These are phyloP conservation scores for Apiospora pterosperma DNA, from an alignment of 2,329 filamentous ascomycete species.

Conservation along the genomic window DNA sequence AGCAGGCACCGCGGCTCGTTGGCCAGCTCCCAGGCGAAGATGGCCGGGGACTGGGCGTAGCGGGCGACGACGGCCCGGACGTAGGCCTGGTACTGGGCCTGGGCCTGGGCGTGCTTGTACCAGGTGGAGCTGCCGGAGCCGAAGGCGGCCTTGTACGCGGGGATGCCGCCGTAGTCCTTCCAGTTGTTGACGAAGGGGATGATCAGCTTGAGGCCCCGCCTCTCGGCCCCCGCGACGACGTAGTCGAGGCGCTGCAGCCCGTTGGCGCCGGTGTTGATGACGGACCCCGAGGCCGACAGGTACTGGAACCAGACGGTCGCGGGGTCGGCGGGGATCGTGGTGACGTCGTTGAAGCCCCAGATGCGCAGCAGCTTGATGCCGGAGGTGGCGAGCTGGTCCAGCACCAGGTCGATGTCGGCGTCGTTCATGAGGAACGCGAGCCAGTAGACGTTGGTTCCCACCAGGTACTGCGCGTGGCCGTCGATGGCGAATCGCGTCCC, in stretches of 20 bases:
- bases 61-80: conserved; percentile 44
- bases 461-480: conserved; percentile 39
- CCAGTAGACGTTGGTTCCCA: conserved; percentile 54
- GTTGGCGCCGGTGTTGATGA: conserved; percentile 62
- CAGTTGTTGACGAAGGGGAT: conserved; percentile 68
- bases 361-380: conserved; percentile 57
- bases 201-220: conserved; percentile 58
- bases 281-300: conserved; percentile 44
- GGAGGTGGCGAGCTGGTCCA: conserved; percentile 44
- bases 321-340: conserved; percentile 25
- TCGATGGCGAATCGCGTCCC: conserved; percentile 36
- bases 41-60: conserved; percentile 42
- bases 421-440: conserved; percentile 46
- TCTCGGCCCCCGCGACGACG: conserved; percentile 57
- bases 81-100: conserved; percentile 53
- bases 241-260: conserved; percentile 63
- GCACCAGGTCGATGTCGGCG: conserved; percentile 50
- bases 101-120: conserved; percentile 51
- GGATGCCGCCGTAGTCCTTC: conserved; percentile 65
- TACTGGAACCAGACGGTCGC: conserved; percentile 49
- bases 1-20: conserved; percentile 57
- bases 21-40: conserved; percentile 53
- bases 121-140: conserved; percentile 50
- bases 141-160: conserved; percentile 55
- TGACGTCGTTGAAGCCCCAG: conserved; percentile 63